Conservation (phyloP, 2,329 filamentous ascomycete species). For the Hypoxylon sp. region DNA sequence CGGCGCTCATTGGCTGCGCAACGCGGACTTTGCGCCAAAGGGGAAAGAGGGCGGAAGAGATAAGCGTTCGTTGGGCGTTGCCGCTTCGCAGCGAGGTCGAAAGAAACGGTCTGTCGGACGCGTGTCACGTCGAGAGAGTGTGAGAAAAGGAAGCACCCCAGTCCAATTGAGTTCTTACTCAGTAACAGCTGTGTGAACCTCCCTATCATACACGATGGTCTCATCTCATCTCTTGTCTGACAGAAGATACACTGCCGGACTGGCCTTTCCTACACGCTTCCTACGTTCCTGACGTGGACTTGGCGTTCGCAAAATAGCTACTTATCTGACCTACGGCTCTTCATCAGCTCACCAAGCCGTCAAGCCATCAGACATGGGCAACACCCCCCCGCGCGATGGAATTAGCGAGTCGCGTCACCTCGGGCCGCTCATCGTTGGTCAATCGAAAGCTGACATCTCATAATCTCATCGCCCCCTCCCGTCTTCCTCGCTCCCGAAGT, state of each 20-base stretch:
- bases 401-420: constrained; percentile 25
- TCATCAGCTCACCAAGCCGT: background rate
- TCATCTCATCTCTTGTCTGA: constrained; percentile 6
- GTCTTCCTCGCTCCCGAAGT: too few relatives aligned
- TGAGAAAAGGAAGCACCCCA: background rate
- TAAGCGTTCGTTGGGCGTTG: constrained; percentile 30
- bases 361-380: constrained; percentile 8
- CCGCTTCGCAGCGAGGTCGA: constrained; percentile 1
- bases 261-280: constrained; percentile 3
- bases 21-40: constrained; percentile 15
- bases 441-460: constrained; percentile 15
- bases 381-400: constrained; percentile 15
- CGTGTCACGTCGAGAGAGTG: constrained; percentile 21
- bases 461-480: too few relatives aligned
- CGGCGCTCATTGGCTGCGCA: constrained; percentile 18
- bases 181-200: constrained; percentile 11
- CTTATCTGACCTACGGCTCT: background rate
- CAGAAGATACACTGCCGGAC: background rate
- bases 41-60: constrained; percentile 14
- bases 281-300: constrained; percentile 1
- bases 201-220: too few relatives aligned
- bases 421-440: constrained; percentile 17
- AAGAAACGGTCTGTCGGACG: constrained; percentile 4
- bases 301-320: constrained; percentile 20
- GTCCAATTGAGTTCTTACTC: constrained; percentile 1